Base-by-base conservation (phyloP, 202 grass and related monocot species). In the Carex arenaria region DNA sequence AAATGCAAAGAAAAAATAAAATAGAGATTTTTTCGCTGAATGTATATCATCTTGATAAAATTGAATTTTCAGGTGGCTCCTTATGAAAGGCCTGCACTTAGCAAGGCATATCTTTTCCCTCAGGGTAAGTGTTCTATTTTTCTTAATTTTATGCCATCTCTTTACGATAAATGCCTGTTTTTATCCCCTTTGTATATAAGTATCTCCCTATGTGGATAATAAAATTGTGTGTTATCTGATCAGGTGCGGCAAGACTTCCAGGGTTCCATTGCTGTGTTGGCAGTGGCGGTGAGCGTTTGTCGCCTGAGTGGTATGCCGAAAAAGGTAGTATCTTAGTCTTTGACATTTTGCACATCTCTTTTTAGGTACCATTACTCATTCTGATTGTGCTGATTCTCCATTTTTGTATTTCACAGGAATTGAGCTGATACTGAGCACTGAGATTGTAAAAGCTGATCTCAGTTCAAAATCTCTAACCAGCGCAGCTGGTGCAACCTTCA, bases 381-480 rank as follows among this genome's bases (percentile, higher is more conserved):
- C 7, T 34, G 49, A 34, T 68, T 43, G 12, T 32, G 23, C 23
- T 63, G 28, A 69, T 69, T 65, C 9, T 65, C 47, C 47, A 59
- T 81, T 86, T 78, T 64, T 70, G 54, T 72, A 38, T 12, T 80
- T 85, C 62, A 36, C 89, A 99, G 96, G 96, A 32, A 87, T 99
- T 38, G 93, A 99, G 71, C 79, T 99, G 84, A 87, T 99, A 68
- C 91, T 99, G 22, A 88, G 85, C 77, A 99, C 89, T 80, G 96
- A 99, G 86, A 99, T 99, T 79, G 79, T 92, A 53, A 96, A 94
- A 79, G 96, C 96, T 84, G 93, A 99, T 88, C 76, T 99, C 82
- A 67, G 84, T 62, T 84, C 90, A 19, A 99, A 92, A 87, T 87
- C 91, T 81, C 79, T 99, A 80, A 91, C 86, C 52, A 96, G 93